phyloP scores from a whole-genome alignment of 1,139 yeast genomes.

The Yamadazyma dendronema region DNA sequence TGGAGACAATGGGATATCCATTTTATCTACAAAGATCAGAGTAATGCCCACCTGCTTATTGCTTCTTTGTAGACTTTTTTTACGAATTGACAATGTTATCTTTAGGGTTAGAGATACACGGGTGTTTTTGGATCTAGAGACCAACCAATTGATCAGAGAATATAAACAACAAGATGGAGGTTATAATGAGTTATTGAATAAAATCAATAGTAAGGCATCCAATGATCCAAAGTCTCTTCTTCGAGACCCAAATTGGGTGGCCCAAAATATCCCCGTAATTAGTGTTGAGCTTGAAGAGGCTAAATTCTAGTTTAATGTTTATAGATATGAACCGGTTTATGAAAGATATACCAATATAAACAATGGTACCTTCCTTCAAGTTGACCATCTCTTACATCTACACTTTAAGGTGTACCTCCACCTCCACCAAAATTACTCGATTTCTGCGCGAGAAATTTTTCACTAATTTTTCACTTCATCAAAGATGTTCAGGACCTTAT shows the following conservation, averaged over 20 bases:
- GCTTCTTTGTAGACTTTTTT: slow-evolving; percentile 70
- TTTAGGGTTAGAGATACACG: slow-evolving; percentile 84
- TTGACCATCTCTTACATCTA: no score
- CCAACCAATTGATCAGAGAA: slow-evolving; percentile 67
- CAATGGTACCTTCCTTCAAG: no score
- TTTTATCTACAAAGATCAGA: slow-evolving; percentile 73
- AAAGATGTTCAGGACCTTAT: slow-evolving; percentile 8
- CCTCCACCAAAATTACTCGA: no score
- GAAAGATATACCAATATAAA: no score
- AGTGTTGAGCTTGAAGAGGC: slow-evolving; percentile 14
- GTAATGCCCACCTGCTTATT: slow-evolving; percentile 85
- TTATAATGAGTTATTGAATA: slow-evolving; percentile 54
- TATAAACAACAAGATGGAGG: slow-evolving; percentile 70
- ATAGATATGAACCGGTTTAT: no score
- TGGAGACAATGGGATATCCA: slow-evolving; percentile 92
- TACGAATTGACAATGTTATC: slow-evolving; percentile 86
- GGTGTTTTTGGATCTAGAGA: slow-evolving; percentile 73
- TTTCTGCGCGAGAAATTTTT: background rate
- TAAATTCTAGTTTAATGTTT: background rate
- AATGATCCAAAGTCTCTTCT: slow-evolving; percentile 74
- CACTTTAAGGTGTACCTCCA: no score
- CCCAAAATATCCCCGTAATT: slow-evolving; percentile 52
- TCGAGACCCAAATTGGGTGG: slow-evolving; percentile 83
- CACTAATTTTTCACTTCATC: background rate
- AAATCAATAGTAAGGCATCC: slow-evolving; percentile 34